phyloP scores from a whole-genome alignment of 2,329 filamentous ascomycete genomes.

The Calonectria henricotiae region DNA sequence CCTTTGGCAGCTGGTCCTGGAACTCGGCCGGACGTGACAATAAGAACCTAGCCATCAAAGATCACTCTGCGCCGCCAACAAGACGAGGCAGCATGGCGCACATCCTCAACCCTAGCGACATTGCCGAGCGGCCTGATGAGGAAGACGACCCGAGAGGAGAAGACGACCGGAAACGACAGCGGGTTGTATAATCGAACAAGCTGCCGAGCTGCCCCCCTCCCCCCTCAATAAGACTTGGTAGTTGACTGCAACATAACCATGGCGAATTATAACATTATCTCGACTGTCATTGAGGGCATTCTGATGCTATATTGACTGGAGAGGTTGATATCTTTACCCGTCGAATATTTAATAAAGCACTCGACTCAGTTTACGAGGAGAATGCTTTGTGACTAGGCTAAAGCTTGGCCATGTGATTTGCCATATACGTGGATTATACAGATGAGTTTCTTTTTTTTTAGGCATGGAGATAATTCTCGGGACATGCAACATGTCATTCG shows the following conservation, averaged over 20 bases:
- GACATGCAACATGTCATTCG: conserved; percentile 26
- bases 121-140: conserved; percentile 70
- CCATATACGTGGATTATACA: conserved; percentile 26
- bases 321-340: neutral
- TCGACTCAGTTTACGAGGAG: neutral
- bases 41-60: conserved; percentile 68
- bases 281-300: neutral
- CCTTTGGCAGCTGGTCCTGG: conserved; percentile 74
- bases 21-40: conserved; percentile 67
- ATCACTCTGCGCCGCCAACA: conserved; percentile 72
- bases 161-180: conserved; percentile 75
- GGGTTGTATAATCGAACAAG: conserved; percentile 64
- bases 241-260: neutral
- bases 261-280: neutral
- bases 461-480: conserved; percentile 29
- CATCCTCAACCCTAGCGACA: conserved; percentile 75
- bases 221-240: neutral
- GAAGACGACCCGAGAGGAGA: conserved; percentile 71
- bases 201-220: neutral
- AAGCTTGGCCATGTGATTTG: conserved; percentile 23
- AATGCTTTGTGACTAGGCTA: conserved; percentile 8
- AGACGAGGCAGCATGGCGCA: conserved; percentile 75
- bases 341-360: conserved; percentile 17
- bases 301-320: neutral
- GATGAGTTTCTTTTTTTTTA: conserved; percentile 19